Evolutionary conservation across 768 basidiomycete genomes (phyloP).

Genomic region (Chlorophyllum brunneum): DNA sequence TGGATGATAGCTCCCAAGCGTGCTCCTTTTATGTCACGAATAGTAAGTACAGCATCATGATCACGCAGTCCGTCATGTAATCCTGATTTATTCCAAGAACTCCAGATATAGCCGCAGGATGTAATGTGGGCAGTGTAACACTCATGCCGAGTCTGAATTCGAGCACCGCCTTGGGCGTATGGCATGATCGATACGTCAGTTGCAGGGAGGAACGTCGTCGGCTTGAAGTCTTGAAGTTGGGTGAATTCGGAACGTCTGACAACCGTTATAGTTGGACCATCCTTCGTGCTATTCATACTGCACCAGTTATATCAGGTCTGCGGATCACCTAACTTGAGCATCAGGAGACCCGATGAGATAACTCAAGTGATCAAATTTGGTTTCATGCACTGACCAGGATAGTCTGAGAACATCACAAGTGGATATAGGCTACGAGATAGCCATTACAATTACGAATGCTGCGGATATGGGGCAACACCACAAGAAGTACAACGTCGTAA

Average conservation of each 20-base stretch:
- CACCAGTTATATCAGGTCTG: too few relatives aligned
- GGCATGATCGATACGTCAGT: too few relatives aligned
- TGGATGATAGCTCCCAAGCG: background rate
- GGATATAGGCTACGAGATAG: background rate
- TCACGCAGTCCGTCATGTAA: background rate
- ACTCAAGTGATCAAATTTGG: background rate
- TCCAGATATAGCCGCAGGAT: background rate
- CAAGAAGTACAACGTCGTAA: constrained; percentile 8
- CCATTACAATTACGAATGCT: constrained; percentile 11
- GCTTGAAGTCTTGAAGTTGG: too few relatives aligned
- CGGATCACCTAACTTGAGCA: too few relatives aligned
- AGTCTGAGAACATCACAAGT: background rate
- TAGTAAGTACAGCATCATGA: background rate
- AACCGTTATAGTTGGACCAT: too few relatives aligned
- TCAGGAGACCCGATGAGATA: too few relatives aligned
- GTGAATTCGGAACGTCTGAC: too few relatives aligned
- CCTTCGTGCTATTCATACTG: too few relatives aligned
- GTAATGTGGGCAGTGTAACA: background rate
- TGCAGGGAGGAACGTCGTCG: too few relatives aligned
- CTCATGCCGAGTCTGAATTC: too few relatives aligned
- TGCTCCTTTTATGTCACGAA: constrained; percentile 7
- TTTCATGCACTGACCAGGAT: background rate
- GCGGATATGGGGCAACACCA: constrained; percentile 5
- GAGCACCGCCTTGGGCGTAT: too few relatives aligned
- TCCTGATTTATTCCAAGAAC: background rate